These are phyloP conservation scores for Candida neerlandica DNA, from an alignment of 1,139 yeast genomes.

Conservation along the genomic window DNA sequence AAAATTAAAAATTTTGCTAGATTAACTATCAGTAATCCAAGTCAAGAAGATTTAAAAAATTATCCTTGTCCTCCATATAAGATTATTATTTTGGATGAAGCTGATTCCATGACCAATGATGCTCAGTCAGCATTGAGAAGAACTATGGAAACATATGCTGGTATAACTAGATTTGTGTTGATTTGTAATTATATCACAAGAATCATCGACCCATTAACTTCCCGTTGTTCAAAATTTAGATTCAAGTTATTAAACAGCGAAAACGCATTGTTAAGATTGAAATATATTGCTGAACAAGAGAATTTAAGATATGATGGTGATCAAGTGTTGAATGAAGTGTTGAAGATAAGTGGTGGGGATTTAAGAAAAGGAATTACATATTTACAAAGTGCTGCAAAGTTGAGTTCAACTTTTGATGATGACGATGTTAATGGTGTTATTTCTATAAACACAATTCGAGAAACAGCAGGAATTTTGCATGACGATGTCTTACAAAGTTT, in stretches of 20 bases:
- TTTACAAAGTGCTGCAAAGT: constrained; percentile 82
- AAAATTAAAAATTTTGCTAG: constrained; percentile 61
- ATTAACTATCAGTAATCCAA: constrained; percentile 80
- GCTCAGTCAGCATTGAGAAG: constrained; percentile 97
- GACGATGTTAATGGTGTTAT: constrained; percentile 37
- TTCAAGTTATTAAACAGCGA: constrained; percentile 81
- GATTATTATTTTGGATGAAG: constrained; percentile 89
- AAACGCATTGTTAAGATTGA: constrained; percentile 75
- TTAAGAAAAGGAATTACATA: constrained; percentile 90
- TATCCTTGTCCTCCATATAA: constrained; percentile 60
- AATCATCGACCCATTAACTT: constrained; percentile 94
- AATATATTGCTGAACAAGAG: constrained; percentile 72
- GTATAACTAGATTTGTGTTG: constrained; percentile 94
- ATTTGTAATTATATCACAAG: constrained; percentile 95
- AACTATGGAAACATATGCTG: constrained; percentile 95
- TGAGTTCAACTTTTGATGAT: constrained; percentile 36
- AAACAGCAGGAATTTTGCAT: constrained; percentile 87
- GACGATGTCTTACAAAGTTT: constrained; percentile 50
- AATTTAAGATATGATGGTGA: constrained; percentile 48
- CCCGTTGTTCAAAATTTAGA: constrained; percentile 93
- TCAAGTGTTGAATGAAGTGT: constrained; percentile 60
- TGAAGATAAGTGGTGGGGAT: constrained; percentile 81
- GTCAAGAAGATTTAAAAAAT: constrained; percentile 76
- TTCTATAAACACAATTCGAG: constrained; percentile 54
- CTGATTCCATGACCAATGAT: constrained; percentile 96